Conservation (phyloP, 83 land plant genomes). For the Isoetes engelmannii region DNA sequence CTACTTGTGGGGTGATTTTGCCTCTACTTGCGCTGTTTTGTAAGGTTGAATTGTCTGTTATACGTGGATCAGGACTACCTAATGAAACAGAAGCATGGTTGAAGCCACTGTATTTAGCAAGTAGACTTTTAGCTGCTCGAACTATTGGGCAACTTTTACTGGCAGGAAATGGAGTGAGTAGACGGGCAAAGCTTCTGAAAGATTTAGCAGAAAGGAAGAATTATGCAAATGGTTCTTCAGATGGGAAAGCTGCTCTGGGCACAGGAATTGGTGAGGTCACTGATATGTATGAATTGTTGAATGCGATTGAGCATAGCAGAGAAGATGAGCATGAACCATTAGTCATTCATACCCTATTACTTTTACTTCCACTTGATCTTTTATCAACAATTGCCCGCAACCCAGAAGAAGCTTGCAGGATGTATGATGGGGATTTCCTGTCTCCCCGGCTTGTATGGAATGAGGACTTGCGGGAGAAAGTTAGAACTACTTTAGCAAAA, state of each 20-base stretch:
- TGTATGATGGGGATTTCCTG: conserved; percentile 23
- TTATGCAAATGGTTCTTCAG: conserved; percentile 19
- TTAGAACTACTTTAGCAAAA: conserved; percentile 21
- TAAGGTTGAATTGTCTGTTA: conserved; percentile 28
- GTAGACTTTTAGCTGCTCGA: conserved; percentile 34
- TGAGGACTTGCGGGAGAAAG: conserved; percentile 23
- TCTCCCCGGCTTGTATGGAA: conserved; percentile 46
- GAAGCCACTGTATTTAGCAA: conserved; percentile 6
- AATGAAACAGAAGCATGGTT: conserved; percentile 8
- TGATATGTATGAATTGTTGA: conserved; percentile 46
- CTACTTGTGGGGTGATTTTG: conserved; percentile 29
- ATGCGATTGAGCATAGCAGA: conserved; percentile 25
- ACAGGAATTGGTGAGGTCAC: conserved; percentile 38
- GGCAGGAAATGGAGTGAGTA: conserved; percentile 41
- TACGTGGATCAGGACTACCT: neutral
- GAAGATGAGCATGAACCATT: conserved; percentile 18
- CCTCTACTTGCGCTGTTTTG: conserved; percentile 42
- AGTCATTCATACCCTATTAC: conserved; percentile 24
- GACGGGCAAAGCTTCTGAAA: conserved; percentile 38
- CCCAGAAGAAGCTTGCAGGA: conserved; percentile 39
- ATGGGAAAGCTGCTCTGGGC: conserved; percentile 16
- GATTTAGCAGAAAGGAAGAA: conserved; percentile 27
- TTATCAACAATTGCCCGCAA: conserved; percentile 37
- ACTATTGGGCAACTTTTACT: conserved; percentile 41
- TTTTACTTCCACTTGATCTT: conserved; percentile 34